phyloP scores from a whole-genome alignment of 2,329 filamentous ascomycete genomes.

The Remersonia thermophila region DNA sequence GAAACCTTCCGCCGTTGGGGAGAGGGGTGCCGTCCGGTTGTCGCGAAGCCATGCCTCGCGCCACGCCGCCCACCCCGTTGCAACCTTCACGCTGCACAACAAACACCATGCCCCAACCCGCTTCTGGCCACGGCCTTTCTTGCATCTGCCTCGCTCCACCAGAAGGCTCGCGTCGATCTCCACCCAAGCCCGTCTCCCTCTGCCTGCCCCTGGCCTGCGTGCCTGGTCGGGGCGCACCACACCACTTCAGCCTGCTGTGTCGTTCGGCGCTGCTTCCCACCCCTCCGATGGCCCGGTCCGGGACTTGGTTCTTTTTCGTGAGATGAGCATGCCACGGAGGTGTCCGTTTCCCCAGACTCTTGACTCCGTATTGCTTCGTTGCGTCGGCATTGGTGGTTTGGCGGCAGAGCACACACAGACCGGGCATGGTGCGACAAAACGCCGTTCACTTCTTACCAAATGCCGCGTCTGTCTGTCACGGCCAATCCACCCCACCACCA shows the following conservation, averaged over 20 bases:
- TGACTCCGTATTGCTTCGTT: conserved; percentile 6
- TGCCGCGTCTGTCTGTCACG: conserved; percentile 13
- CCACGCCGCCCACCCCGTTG: conserved; percentile 11
- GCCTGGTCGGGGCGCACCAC: conserved; percentile 16
- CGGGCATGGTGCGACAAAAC: conserved; percentile 11
- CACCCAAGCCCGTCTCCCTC: conserved; percentile 11
- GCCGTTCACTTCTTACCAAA: conserved; percentile 12
- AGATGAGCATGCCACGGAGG: conserved; percentile 6
- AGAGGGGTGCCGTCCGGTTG: conserved; percentile 1
- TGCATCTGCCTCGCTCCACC: conserved; percentile 3
- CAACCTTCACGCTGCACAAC: conserved; percentile 15
- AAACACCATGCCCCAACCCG: conserved; percentile 15
- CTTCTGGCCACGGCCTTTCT: conserved; percentile 3
- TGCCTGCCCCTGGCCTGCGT: conserved; percentile 4
- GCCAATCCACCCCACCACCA: neutral
- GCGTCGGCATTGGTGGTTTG: conserved; percentile 13
- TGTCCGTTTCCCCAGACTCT: conserved; percentile 10
- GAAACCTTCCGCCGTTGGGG: neutral
- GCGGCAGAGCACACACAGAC: conserved; percentile 9
- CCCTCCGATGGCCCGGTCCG: conserved; percentile 14
- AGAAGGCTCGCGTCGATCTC: conserved; percentile 15
- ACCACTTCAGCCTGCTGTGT: conserved; percentile 36
- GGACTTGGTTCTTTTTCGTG: conserved; percentile 2
- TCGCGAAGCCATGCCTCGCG: conserved; percentile 12
- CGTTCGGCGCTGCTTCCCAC: conserved; percentile 33